Base-by-base conservation (phyloP, 2,329 filamentous ascomycete genomes). In the Aspergillus terreus region DNA sequence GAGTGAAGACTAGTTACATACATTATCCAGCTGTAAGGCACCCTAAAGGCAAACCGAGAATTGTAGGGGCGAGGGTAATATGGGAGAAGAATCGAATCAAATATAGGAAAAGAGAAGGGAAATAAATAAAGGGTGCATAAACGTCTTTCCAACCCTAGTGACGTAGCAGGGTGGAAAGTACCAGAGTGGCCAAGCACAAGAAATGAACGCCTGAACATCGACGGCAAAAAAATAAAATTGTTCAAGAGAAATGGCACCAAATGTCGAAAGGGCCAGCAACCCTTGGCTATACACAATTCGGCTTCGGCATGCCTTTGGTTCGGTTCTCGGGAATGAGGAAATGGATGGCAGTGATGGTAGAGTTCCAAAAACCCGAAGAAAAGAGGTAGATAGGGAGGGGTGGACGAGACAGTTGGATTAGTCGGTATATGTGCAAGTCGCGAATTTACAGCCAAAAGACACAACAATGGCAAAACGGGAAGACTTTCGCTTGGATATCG, bases 131-230 rank as follows among this genome's bases (percentile, higher is more conserved):
- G 41, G 19, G 51, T 44, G 41, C 57, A 57, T 57, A 59, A 38
- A 66, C 50, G 52, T 62, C 58, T 61, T 65, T 62, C 63, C 57
- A 53, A 53, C 71, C 70, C 70, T 73, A 72, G 70, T 64, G 54
- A 68, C 71, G 60, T 73, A 59, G 60, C 70, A 73, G 69, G 68
- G 69, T 47, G 55, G 59, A 64, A 57, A 61, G 50, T 43, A 61
- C 53, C 61, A 53, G 58, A 48, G 56, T 59, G 60, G 60, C 60
- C 61, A 61, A 59, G 58, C 54, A 61, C 58, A 43, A 59, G 59
- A 63, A 61, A 57, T 36, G 55, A 66, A 69, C 63, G 64, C 65
- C 62, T 61, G 41, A 50, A 46, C 46, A 46, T 40, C 35, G 50
- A 42, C 23, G 53, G 53, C 36, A 50, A 32, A 27, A 51, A 23